phyloP scores from a whole-genome alignment of 768 basidiomycete genomes.

The Tylopilus subfusipes region DNA sequence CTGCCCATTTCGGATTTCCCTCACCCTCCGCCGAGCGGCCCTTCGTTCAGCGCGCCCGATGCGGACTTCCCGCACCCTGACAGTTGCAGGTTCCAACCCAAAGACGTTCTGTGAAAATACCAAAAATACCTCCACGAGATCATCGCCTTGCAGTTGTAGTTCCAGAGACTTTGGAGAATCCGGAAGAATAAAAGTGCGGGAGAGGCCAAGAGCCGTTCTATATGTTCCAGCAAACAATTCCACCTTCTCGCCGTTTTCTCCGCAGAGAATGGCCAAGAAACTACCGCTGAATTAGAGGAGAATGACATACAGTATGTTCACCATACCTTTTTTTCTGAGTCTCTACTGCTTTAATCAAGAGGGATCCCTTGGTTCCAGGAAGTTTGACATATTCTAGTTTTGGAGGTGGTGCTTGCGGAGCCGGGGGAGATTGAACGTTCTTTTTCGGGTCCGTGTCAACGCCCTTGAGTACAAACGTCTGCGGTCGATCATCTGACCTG shows the following conservation, averaged over 20 bases:
- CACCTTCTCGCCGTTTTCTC: constrained; percentile 89
- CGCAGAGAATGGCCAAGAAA: constrained; percentile 90
- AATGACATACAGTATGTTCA: neutral
- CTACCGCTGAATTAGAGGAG: constrained; percentile 35
- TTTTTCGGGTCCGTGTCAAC: constrained; percentile 41
- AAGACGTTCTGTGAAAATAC: constrained; percentile 92
- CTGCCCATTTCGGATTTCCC: constrained; percentile 56
- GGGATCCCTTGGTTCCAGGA: constrained; percentile 82
- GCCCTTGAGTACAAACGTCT: constrained; percentile 34
- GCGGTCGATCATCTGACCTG: constrained; percentile 54
- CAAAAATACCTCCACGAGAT: constrained; percentile 87
- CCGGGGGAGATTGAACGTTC: constrained; percentile 31
- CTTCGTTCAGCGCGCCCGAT: constrained; percentile 86
- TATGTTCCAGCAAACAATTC: constrained; percentile 92
- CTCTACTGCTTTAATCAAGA: constrained; percentile 84
- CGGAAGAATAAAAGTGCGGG: constrained; percentile 89
- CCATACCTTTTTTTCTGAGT: constrained; percentile 81
- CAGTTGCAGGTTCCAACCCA: constrained; percentile 88
- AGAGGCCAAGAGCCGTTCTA: constrained; percentile 82
- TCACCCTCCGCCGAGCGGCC: constrained; percentile 75
- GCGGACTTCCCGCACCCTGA: constrained; percentile 89
- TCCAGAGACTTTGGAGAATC: constrained; percentile 87
- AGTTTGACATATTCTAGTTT: constrained; percentile 92
- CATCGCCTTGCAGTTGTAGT: constrained; percentile 86
- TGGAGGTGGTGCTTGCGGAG: constrained; percentile 63